Evolutionary conservation across 2,329 filamentous ascomycete genomes (phyloP).

Genomic region (Verticillium klebahnii): DNA sequence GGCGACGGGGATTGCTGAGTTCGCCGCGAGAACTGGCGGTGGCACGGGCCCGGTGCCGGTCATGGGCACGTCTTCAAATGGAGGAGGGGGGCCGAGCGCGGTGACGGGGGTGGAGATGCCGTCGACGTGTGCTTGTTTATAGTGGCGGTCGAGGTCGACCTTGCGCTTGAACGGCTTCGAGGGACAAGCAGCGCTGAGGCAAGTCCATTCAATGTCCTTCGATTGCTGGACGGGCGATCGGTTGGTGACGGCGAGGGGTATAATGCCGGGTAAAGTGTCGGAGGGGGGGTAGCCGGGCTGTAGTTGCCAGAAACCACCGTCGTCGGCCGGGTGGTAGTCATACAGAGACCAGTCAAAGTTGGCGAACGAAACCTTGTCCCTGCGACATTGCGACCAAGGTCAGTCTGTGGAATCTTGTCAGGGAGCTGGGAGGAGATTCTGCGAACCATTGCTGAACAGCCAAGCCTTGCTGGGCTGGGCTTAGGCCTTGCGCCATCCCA

Average conservation of each 20-base stretch:
- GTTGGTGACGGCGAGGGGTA: conserved; percentile 9
- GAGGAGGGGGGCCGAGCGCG: background rate
- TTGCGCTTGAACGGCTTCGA: conserved; percentile 43
- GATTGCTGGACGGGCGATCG: conserved; percentile 9
- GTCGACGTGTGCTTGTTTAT: conserved; percentile 40
- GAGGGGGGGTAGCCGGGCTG: conserved; percentile 8
- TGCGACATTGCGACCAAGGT: background rate
- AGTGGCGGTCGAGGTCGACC: conserved; percentile 51
- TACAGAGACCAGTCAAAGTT: conserved; percentile 14
- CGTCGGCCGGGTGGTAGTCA: conserved; percentile 12
- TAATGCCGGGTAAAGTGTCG: conserved; percentile 6
- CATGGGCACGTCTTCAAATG: conserved; percentile 3
- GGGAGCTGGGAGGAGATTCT: background rate
- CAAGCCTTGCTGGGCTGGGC: background rate
- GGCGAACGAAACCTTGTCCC: conserved; percentile 8
- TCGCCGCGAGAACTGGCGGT: background rate
- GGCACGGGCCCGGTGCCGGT: conserved; percentile 6
- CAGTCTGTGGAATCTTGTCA: background rate
- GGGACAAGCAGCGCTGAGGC: conserved; percentile 35
- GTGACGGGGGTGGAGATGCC: conserved; percentile 8
- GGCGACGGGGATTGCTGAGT: background rate
- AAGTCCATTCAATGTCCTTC: conserved; percentile 18
- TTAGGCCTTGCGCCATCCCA: background rate
- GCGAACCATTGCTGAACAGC: background rate
- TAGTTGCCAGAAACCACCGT: conserved; percentile 13